Evolutionary conservation across 164 flowering plant species (phyloP).

Genomic region (Aristolochia fimbriata): DNA sequence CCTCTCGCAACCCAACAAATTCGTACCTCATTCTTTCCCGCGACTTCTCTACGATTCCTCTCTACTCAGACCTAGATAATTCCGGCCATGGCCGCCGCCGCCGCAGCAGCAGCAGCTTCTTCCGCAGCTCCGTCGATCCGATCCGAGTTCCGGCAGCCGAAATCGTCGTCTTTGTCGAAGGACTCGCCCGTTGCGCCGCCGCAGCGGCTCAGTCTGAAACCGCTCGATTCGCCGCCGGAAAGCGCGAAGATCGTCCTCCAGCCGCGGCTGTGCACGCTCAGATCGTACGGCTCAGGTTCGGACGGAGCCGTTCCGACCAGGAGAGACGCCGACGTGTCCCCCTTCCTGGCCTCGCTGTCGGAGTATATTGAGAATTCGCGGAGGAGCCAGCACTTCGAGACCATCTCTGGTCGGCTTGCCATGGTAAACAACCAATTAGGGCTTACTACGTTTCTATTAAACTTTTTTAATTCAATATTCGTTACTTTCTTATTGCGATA

Average conservation of each 20-base stretch:
- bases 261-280: slow-evolving; percentile 68
- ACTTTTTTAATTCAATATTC: too few relatives aligned
- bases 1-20: too few relatives aligned
- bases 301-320: slow-evolving; percentile 25
- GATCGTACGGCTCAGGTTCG: slow-evolving; percentile 61
- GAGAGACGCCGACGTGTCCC: slow-evolving; percentile 31
- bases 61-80: too few relatives aligned
- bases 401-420: slow-evolving; percentile 79
- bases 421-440: slow-evolving; percentile 72
- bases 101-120: slow-evolving; percentile 1
- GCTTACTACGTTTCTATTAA: too few relatives aligned
- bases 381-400: slow-evolving; percentile 80
- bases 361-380: slow-evolving; percentile 79
- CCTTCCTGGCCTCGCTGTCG: slow-evolving; percentile 58
- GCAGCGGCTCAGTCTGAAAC: slow-evolving; percentile 1
- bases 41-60: too few relatives aligned
- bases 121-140: slow-evolving; percentile 25
- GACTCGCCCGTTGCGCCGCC: neutral
- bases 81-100: slow-evolving; percentile 18
- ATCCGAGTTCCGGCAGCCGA: slow-evolving; percentile 19
- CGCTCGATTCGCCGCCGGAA: slow-evolving; percentile 10
- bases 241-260: slow-evolving; percentile 51
- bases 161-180: slow-evolving; percentile 9
- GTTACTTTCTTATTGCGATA: too few relatives aligned
- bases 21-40: too few relatives aligned